Percentiles rank a stretch among this genome's conserved stretches.
Conservation (phyloP, 257 asterid species). For the Scutellaria baicalensis region DNA sequence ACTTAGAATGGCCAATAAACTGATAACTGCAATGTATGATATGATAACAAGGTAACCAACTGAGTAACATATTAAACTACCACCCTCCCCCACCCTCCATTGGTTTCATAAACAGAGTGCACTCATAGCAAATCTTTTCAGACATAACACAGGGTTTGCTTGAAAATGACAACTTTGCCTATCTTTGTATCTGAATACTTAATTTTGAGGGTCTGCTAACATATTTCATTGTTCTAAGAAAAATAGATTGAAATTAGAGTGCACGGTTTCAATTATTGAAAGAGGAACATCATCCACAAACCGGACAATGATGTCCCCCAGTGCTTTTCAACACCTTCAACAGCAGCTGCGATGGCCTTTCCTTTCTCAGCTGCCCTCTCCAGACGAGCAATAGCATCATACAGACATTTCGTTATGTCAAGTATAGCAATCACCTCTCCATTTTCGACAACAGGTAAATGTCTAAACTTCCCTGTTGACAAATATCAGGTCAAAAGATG, state of each 20-base stretch:
- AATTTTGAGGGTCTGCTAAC: no score
- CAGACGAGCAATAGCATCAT: constrained; percentile 96
- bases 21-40: background rate
- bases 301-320: constrained; percentile 92
- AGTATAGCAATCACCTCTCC: constrained; percentile 97
- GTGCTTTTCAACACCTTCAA: constrained; percentile 97
- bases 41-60: background rate
- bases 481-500: background rate
- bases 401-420: constrained; percentile 91
- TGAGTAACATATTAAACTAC: background rate
- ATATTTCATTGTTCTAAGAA: no score
- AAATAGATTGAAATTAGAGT: no score
- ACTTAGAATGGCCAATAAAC: constrained; percentile 5
- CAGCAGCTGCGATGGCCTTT: constrained; percentile 97
- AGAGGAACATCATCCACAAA: constrained; percentile 25
- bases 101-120: no score
- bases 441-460: constrained; percentile 90
- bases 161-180: background rate
- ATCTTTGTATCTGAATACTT: background rate
- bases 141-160: no score
- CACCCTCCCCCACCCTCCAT: no score
- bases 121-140: no score
- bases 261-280: background rate
- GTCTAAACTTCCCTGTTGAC: constrained; percentile 86
- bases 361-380: constrained; percentile 99